Conservation (phyloP, 176 grass and related monocot species). For the Triticum urartu region DNA sequence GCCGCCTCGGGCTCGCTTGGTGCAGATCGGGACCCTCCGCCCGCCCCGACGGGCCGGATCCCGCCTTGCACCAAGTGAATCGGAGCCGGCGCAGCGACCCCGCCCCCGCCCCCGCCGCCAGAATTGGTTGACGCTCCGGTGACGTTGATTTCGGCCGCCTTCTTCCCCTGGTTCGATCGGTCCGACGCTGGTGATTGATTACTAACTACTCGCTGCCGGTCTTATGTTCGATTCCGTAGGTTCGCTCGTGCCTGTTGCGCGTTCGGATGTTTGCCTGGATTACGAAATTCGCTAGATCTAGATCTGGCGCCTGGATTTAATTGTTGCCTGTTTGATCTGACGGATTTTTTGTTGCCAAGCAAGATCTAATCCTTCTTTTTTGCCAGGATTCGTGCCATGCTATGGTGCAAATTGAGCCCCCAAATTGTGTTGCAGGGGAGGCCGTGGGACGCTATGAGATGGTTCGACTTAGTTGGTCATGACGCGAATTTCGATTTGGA, state of each 20-base stretch:
- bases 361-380: background rate
- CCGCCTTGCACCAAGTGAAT: constrained; percentile 99
- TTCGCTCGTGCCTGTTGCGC: background rate
- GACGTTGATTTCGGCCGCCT: too few relatives aligned
- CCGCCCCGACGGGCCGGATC: constrained; percentile 58
- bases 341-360: background rate
- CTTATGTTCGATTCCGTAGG: too few relatives aligned
- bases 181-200: too few relatives aligned
- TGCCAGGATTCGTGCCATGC: background rate
- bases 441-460: background rate
- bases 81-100: constrained; percentile 71
- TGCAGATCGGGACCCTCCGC: constrained; percentile 98
- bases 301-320: constrained; percentile 18
- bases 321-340: background rate
- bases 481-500: background rate
- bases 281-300: constrained; percentile 26
- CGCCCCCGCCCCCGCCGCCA: background rate
- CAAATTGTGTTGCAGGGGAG: background rate
- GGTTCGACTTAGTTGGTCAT: background rate
- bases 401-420: background rate
- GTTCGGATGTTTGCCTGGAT: background rate
- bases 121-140: background rate
- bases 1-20: constrained; percentile 99
- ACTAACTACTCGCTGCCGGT: background rate
- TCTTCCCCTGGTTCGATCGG: background rate